These are phyloP conservation scores for Leccinum obscurum DNA, from an alignment of 768 basidiomycete genomes.

Conservation along the genomic window DNA sequence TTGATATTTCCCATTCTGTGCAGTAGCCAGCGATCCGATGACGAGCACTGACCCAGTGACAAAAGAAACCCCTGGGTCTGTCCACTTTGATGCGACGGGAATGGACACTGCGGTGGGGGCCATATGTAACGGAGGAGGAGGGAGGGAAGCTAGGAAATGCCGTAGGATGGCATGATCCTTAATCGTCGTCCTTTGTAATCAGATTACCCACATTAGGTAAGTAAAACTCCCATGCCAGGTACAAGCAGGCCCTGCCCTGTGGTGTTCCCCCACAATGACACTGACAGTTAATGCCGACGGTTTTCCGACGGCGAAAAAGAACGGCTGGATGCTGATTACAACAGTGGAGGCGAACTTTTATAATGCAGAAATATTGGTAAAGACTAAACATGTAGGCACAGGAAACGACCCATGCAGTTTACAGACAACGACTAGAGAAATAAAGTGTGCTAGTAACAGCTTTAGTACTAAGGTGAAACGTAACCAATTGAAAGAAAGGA, in stretches of 20 bases:
- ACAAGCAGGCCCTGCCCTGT: not conserved
- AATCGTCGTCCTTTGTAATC: conserved; percentile 21
- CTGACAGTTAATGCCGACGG: not conserved
- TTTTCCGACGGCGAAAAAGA: not conserved
- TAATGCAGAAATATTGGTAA: not conserved
- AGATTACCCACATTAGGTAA: conserved; percentile 24
- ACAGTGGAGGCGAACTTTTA: not conserved
- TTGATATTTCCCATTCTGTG: conserved; percentile 80
- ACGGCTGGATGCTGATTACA: no score
- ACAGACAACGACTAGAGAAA: conserved; percentile 6
- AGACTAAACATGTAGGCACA: not conserved
- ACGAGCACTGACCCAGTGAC: conserved; percentile 57
- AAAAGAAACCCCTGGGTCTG: conserved; percentile 24
- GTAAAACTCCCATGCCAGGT: not conserved
- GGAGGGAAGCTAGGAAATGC: not conserved
- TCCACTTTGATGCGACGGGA: conserved; percentile 16
- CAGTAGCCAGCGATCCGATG: conserved; percentile 77
- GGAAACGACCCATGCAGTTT: not conserved
- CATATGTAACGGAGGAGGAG: conserved; percentile 39
- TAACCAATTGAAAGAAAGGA: not conserved
- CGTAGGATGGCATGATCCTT: not conserved
- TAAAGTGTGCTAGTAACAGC: conserved; percentile 1
- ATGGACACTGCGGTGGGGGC: conserved; percentile 48
- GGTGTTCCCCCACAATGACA: no score
- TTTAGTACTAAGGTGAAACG: conserved; percentile 6